Evolutionary conservation across 1,284 basidiomycete genomes (phyloP).

Genomic region (Lentinula novae-zelandiae): DNA sequence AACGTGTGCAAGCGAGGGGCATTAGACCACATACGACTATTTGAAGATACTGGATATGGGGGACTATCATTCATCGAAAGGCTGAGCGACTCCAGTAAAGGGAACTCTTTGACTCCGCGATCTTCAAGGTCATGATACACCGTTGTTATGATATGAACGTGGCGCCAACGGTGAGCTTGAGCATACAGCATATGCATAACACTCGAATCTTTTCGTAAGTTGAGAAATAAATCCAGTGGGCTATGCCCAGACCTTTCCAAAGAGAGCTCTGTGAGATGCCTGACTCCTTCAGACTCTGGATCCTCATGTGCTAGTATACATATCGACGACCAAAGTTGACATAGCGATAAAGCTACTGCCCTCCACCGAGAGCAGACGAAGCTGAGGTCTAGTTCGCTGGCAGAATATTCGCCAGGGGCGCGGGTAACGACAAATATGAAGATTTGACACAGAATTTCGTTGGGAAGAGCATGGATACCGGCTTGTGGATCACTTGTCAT

Average conservation of each 20-base stretch:
- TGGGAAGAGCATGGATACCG: neutral
- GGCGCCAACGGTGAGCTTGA: neutral
- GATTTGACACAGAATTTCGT: neutral
- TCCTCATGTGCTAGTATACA: neutral
- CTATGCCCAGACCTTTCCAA: neutral
- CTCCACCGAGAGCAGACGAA: neutral
- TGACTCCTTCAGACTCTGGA: neutral
- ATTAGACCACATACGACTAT: neutral
- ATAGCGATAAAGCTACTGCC: neutral
- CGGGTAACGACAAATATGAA: neutral
- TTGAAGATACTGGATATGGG: neutral
- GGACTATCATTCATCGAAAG: neutral
- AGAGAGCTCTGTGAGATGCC: neutral
- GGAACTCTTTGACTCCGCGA: neutral
- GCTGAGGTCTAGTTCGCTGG: neutral
- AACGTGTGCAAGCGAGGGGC: neutral
- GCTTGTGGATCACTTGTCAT: neutral
- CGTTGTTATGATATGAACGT: neutral
- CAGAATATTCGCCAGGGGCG: neutral
- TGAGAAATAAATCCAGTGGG: constrained; percentile 1
- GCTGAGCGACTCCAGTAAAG: neutral
- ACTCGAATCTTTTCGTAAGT: neutral
- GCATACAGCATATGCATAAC: neutral
- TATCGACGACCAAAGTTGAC: neutral
- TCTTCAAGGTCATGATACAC: neutral